A percentile compares a stretch with the other conserved stretches of the same genome.
phyloP scores from a whole-genome alignment of 2,329 filamentous ascomycete species.

The Penicillium sp. region DNA sequence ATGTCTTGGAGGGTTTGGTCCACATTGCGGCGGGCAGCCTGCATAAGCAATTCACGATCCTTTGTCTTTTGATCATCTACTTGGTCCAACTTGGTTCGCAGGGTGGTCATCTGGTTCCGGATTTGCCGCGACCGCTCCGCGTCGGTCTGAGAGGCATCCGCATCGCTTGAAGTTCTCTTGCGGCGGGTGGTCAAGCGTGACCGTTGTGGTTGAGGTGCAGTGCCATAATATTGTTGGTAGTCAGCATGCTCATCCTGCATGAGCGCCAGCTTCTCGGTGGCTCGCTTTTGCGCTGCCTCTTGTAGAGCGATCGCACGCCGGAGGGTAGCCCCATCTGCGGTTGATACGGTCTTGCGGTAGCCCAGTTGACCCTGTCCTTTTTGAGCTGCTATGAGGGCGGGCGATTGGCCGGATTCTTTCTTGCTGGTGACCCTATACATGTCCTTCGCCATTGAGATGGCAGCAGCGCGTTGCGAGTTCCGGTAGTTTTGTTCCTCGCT shows the following conservation, averaged over 20 bases:
- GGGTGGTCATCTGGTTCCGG: constrained; percentile 72
- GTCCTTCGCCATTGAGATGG: constrained; percentile 82
- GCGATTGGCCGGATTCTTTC: constrained; percentile 14
- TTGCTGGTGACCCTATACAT: constrained; percentile 67
- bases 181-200: constrained; percentile 56
- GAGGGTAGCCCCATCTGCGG: constrained; percentile 22
- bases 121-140: constrained; percentile 69
- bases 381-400: constrained; percentile 31
- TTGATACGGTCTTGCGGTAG: constrained; percentile 32
- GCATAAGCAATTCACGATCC: constrained; percentile 72
- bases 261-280: constrained; percentile 76
- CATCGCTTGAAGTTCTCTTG: constrained; percentile 66
- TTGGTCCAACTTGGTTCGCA: constrained; percentile 62
- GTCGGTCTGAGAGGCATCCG: constrained; percentile 58
- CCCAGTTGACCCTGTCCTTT: constrained; percentile 34
- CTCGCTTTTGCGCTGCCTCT: constrained; percentile 81
- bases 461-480: constrained; percentile 74
- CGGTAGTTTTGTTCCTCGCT: constrained; percentile 70
- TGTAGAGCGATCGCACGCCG: constrained; percentile 58
- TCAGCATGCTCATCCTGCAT: constrained; percentile 69
- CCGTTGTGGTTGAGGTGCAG: constrained; percentile 45
- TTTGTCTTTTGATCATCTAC: constrained; percentile 52
- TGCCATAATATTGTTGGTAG: constrained; percentile 75
- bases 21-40: constrained; percentile 82
- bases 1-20: constrained; percentile 72